These are phyloP conservation scores for Venturiaceae sp. DNA, from an alignment of 2,329 filamentous ascomycete species.

Conservation along the genomic window DNA sequence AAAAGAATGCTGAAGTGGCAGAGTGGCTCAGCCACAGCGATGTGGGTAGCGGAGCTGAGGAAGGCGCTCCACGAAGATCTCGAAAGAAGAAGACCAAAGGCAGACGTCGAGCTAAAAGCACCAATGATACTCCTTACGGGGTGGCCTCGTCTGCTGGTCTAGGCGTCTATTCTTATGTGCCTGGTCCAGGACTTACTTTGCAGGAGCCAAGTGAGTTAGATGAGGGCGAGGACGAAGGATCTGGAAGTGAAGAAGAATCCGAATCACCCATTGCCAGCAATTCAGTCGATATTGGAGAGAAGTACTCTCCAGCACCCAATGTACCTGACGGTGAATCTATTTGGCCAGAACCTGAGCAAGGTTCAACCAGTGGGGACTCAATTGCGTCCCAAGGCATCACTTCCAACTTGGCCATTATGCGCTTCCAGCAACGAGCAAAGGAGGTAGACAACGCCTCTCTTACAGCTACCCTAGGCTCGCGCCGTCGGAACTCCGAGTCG, in stretches of 20 bases:
- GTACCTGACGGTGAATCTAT: background rate
- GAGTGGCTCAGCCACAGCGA: constrained; percentile 40
- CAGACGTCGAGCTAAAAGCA: constrained; percentile 38
- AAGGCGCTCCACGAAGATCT: constrained; percentile 21
- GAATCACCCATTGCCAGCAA: background rate
- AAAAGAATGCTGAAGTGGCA: constrained; percentile 44
- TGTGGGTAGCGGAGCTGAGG: constrained; percentile 37
- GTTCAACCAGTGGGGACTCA: background rate
- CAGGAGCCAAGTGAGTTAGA: constrained; percentile 27
- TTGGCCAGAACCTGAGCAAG: background rate
- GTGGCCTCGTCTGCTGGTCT: constrained; percentile 18
- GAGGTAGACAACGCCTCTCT: constrained; percentile 45
- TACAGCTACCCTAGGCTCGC: constrained; percentile 61
- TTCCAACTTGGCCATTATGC: constrained; percentile 45
- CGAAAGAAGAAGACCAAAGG: constrained; percentile 12
- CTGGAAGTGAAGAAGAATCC: constrained; percentile 9
- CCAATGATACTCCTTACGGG: constrained; percentile 23
- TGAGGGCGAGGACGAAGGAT: constrained; percentile 15
- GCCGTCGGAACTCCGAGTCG: constrained; percentile 52
- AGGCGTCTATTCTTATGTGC: constrained; percentile 31
- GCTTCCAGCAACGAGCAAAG: constrained; percentile 37
- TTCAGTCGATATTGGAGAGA: background rate
- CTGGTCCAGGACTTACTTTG: constrained; percentile 39
- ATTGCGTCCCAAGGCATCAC: constrained; percentile 17
- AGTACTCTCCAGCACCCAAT: background rate